phyloP scores from a whole-genome alignment of 257 asterid genomes.

The Ligustrum vulgare region DNA sequence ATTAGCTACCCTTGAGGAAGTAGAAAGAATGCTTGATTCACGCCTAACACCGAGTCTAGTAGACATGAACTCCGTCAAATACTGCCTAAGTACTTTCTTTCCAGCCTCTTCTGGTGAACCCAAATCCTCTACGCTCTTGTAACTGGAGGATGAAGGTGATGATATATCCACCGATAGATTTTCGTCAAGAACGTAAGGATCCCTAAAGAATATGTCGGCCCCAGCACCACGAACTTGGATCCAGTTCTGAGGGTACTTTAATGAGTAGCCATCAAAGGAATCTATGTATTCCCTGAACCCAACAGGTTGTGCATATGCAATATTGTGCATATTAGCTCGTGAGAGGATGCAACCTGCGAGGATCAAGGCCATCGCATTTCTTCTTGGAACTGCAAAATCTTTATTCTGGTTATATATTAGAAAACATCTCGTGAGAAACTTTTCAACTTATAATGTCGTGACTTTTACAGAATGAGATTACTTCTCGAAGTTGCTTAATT shows the following conservation, averaged over 20 bases:
- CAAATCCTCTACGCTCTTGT: conserved; percentile 80
- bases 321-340: conserved; percentile 22
- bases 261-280: conserved; percentile 80
- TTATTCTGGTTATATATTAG: conserved; percentile 80
- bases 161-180: conserved; percentile 80
- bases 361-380: conserved; percentile 63
- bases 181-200: conserved; percentile 90
- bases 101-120: conserved; percentile 93
- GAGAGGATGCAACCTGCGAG: conserved; percentile 60
- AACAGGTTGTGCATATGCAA: conserved; percentile 57
- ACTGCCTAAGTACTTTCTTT: conserved; percentile 66
- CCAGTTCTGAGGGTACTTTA: conserved; percentile 86
- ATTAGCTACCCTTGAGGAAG: conserved; percentile 75
- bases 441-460: conserved; percentile 20
- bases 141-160: conserved; percentile 85
- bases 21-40: conserved; percentile 67
- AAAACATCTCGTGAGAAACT: conserved; percentile 46
- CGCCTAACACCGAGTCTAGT: conserved; percentile 96
- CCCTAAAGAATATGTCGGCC: conserved; percentile 94
- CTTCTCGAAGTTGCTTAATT: neutral
- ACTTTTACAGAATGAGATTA: conserved; percentile 10
- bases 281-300: conserved; percentile 75
- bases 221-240: conserved; percentile 97
- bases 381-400: conserved; percentile 93
- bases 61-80: conserved; percentile 94